These are phyloP conservation scores for Phytophthora rubi DNA, from an alignment of 352 stramenopile species.

Conservation along the genomic window DNA sequence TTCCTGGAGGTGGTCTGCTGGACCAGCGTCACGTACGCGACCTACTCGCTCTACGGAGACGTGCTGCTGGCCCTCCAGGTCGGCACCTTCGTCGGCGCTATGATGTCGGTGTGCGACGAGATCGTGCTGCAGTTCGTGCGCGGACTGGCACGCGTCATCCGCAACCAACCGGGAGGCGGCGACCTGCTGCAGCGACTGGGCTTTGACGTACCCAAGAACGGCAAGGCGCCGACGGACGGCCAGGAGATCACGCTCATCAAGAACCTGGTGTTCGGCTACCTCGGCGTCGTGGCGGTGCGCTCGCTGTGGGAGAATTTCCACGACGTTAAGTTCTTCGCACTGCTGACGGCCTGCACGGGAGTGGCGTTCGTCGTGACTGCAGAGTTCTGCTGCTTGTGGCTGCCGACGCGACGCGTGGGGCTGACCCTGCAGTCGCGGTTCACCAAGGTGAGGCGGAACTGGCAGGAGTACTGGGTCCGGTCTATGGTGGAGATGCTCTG, in stretches of 20 bases:
- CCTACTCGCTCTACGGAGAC: constrained; percentile 69
- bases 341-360: constrained; percentile 67
- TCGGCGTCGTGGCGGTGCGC: constrained; percentile 68
- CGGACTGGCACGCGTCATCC: constrained; percentile 66
- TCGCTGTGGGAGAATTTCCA: constrained; percentile 72
- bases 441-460: constrained; percentile 65
- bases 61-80: constrained; percentile 67
- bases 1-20: constrained; percentile 83
- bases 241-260: constrained; percentile 80
- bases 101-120: constrained; percentile 87
- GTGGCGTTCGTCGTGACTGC: constrained; percentile 77
- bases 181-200: constrained; percentile 64
- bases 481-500: constrained; percentile 70
- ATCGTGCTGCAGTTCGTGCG: constrained; percentile 75
- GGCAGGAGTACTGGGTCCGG: constrained; percentile 54
- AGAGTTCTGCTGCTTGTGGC: constrained; percentile 83
- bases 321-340: constrained; percentile 75
- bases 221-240: constrained; percentile 69
- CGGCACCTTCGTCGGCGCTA: constrained; percentile 72
- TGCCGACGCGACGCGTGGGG: constrained; percentile 71
- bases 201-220: constrained; percentile 78
- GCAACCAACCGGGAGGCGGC: constrained; percentile 67
- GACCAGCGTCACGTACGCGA: constrained; percentile 69
- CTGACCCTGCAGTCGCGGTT: constrained; percentile 81
- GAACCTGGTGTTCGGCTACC: constrained; percentile 78